Conservation (phyloP, 306 rosid species). For the Acacia confusa region DNA sequence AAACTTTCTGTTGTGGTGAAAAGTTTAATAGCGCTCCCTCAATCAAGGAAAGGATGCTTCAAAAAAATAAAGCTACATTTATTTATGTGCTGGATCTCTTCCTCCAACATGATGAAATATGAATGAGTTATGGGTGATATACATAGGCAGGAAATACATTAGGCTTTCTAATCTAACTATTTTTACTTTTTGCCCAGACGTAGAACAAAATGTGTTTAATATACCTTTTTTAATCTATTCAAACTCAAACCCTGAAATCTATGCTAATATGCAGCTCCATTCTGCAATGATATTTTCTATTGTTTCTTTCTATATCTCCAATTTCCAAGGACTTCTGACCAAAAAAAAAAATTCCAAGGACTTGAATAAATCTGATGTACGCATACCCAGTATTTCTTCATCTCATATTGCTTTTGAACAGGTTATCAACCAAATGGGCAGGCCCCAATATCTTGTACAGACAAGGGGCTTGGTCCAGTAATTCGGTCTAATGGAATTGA, state of each 20-base stretch:
- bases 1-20: too few relatives aligned
- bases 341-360: too few relatives aligned
- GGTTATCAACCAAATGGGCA: slow-evolving; percentile 48
- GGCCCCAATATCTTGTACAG: slow-evolving; percentile 42
- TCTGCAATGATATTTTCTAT: not conserved
- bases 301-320: not conserved
- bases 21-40: not conserved
- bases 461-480: slow-evolving; percentile 48
- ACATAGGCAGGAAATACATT: too few relatives aligned
- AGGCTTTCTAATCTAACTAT: too few relatives aligned
- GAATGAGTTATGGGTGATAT: too few relatives aligned
- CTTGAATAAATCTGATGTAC: not conserved
- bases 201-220: not conserved
- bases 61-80: too few relatives aligned
- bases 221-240: not conserved
- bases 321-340: not conserved
- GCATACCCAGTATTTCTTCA: not conserved
- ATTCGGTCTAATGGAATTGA: slow-evolving; percentile 29
- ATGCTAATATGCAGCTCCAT: not conserved
- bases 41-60: not conserved
- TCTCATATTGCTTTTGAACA: slow-evolving; percentile 6
- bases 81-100: too few relatives aligned
- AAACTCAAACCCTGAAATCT: not conserved
- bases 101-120: too few relatives aligned
- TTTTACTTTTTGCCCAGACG: not conserved